Conservation (phyloP, 352 stramenopile species). For the Peronospora tabacina region DNA sequence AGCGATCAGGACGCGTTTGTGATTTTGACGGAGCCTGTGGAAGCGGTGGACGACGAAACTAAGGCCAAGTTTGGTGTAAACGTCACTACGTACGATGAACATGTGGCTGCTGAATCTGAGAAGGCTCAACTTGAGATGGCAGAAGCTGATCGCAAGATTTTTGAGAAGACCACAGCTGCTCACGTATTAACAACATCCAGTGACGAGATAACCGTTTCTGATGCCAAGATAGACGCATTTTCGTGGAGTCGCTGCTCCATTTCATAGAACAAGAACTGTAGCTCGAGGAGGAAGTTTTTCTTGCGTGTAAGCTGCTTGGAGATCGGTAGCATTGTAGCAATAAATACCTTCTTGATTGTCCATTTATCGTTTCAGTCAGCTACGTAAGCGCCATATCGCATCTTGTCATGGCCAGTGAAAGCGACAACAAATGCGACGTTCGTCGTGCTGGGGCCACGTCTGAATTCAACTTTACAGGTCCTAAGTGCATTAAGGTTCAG, state of each 20-base stretch:
- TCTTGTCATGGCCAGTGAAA: constrained; percentile 23
- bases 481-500: constrained; percentile 19
- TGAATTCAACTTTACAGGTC: constrained; percentile 3
- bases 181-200: constrained; percentile 7
- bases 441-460: background rate
- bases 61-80: constrained; percentile 32
- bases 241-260: constrained; percentile 55
- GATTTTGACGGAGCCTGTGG: constrained; percentile 29
- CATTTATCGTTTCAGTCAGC: background rate
- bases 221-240: constrained; percentile 18
- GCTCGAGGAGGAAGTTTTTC: constrained; percentile 21
- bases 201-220: background rate
- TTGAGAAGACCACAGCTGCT: constrained; percentile 23
- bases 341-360: constrained; percentile 22
- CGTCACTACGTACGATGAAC: constrained; percentile 49
- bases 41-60: constrained; percentile 30
- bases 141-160: constrained; percentile 28
- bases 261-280: constrained; percentile 34
- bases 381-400: background rate
- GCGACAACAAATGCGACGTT: constrained; percentile 13
- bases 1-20: constrained; percentile 57
- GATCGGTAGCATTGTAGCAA: constrained; percentile 14
- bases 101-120: constrained; percentile 28
- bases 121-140: constrained; percentile 25
- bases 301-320: constrained; percentile 4